Conservation (phyloP, 2,329 filamentous ascomycete genomes). For the Hirsutella minnesotensis region DNA sequence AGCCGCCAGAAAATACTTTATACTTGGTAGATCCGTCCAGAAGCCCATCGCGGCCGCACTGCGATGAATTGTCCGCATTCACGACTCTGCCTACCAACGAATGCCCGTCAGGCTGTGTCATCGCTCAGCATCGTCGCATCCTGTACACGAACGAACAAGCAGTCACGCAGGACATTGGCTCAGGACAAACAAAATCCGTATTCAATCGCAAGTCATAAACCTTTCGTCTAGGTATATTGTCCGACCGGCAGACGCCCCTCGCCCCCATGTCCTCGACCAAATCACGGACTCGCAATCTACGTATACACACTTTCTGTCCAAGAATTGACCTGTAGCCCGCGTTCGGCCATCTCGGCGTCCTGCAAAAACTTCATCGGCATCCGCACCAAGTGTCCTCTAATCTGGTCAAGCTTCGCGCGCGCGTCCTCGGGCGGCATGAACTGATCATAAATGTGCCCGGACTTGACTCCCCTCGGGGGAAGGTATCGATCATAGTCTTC, state of each 20-base stretch:
- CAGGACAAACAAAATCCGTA: too few species aligned
- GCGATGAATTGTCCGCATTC: too few species aligned
- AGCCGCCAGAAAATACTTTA: too few species aligned
- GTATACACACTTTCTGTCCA: constrained; percentile 83
- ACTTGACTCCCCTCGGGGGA: constrained; percentile 56
- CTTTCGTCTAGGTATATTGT: too few species aligned
- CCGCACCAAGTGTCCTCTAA: constrained; percentile 87
- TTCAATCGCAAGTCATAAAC: too few species aligned
- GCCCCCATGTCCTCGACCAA: background rate
- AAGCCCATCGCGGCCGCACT: too few species aligned
- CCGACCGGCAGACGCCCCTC: background rate
- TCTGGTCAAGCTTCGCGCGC: constrained; percentile 60
- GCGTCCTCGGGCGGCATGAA: constrained; percentile 64
- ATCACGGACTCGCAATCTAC: constrained; percentile 17
- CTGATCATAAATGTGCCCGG: constrained; percentile 78
- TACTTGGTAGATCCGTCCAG: too few species aligned
- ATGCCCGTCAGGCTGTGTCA: too few species aligned
- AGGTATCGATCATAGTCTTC: constrained; percentile 78
- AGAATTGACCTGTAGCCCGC: constrained; percentile 72
- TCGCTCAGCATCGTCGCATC: too few species aligned
- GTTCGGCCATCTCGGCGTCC: constrained; percentile 81
- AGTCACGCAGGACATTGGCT: background rate
- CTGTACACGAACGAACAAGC: too few species aligned
- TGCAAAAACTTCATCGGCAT: constrained; percentile 84
- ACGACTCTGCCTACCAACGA: too few species aligned